Base-by-base conservation (phyloP, 257 asterid genomes). In the Scutellaria baicalensis region DNA sequence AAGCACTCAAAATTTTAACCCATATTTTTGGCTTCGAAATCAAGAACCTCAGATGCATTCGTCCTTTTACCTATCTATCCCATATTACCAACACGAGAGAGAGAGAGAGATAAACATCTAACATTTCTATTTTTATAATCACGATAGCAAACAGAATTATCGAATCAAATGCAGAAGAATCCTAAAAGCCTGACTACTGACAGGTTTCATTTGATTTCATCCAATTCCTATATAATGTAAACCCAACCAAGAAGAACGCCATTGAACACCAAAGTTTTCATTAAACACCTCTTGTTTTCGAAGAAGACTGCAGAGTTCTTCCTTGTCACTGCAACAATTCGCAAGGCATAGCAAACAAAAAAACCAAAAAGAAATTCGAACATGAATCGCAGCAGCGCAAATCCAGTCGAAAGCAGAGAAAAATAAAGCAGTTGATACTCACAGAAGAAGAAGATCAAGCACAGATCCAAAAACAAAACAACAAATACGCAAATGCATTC, bases 1-100 rank as follows among this genome's bases (percentile, higher is more conserved):
- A 44, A 17, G 60, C 18, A 48, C 35, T 59, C 50, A 73, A 36
- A 50, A 62, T 55, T 69, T 54, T 5, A 50, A 66, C 69, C 59
- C 36, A 49, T 64, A 56, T 31, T 47, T 74, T 64, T 59, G 31
- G 21, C 39, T 71, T 59, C 50, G 42, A 81, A 82, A 86, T 77
- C 85, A 76, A 48, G 72, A 77, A 75, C 43, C 77, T 70, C 79
- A 60, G 16, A 33, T 44, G 59, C 65, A 50, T 55, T 78, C 75
- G 81, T 81, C 82, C 60, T n/a, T 76, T 74, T 67, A 18, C 72
- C 77, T 60, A 60, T 59, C 69, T 47, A 43, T 50, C 65, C 9
- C 52, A 35, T 18, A 20, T n/a, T n/a, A n/a, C n/a, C n/a, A n/a
- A n/a, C n/a, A n/a, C n/a, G n/a, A n/a, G n/a, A n/a, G n/a, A n/a